Conservation (phyloP, 2,329 filamentous ascomycete species). For the Penicillium brasilianum region DNA sequence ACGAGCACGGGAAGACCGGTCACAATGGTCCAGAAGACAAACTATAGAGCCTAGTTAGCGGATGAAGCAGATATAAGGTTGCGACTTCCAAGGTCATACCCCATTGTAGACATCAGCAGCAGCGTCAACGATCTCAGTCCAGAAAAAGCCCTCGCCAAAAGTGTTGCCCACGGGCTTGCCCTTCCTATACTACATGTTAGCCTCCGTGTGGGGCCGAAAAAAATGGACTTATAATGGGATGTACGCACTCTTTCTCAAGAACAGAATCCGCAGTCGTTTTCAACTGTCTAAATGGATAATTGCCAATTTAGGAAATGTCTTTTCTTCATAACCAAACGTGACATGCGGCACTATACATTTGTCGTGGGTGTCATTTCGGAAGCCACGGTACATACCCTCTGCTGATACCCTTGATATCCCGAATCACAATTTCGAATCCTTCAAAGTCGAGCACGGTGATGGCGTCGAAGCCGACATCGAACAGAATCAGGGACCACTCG, state of each 20-base stretch:
- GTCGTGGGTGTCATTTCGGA: slow-evolving; percentile 71
- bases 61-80: slow-evolving; percentile 1
- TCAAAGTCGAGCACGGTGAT: slow-evolving; percentile 92
- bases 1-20: slow-evolving; percentile 87
- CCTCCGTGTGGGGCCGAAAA: slow-evolving; percentile 15
- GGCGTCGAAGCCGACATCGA: slow-evolving; percentile 95
- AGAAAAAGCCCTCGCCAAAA: slow-evolving; percentile 73
- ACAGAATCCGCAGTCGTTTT: slow-evolving; percentile 53
- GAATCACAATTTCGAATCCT: slow-evolving; percentile 83
- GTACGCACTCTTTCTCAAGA: slow-evolving; percentile 75
- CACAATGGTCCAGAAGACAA: slow-evolving; percentile 93
- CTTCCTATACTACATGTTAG: slow-evolving; percentile 62
- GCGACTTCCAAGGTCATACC: slow-evolving; percentile 55
- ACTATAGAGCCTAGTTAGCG: slow-evolving; percentile 58
- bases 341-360: slow-evolving; percentile 58
- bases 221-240: slow-evolving; percentile 33
- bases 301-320: slow-evolving; percentile 41
- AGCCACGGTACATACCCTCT: slow-evolving; percentile 99
- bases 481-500: slow-evolving; percentile 92
- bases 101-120: slow-evolving; percentile 90
- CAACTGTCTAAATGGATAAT: slow-evolving; percentile 53
- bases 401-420: slow-evolving; percentile 85
- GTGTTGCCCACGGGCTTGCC: slow-evolving; percentile 73
- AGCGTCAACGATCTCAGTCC: slow-evolving; percentile 76
- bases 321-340: slow-evolving; percentile 44